Conservation (phyloP, 2,329 filamentous ascomycete genomes). For the Parastagonospora avenae region DNA sequence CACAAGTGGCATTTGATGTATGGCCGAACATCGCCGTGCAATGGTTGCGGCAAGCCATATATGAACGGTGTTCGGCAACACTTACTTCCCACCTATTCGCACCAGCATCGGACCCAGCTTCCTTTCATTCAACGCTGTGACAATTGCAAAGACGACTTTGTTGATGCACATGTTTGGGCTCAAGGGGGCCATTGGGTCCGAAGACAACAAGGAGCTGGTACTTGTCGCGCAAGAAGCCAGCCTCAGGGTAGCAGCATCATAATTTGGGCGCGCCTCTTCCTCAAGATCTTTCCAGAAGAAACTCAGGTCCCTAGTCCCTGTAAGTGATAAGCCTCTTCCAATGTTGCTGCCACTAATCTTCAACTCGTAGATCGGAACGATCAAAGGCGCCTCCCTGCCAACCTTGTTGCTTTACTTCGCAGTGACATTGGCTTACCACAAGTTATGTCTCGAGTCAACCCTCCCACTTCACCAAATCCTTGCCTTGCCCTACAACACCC, state of each 20-base stretch:
- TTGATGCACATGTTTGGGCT: not conserved
- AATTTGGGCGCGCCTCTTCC: slow-evolving; percentile 6
- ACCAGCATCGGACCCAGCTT: not conserved
- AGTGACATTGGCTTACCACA: not conserved
- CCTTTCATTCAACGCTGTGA: slow-evolving; percentile 3
- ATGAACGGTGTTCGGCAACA: slow-evolving; percentile 8
- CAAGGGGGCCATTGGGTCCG: not conserved
- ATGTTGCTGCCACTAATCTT: not conserved
- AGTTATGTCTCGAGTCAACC: not conserved
- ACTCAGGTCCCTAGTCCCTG: slow-evolving; percentile 5
- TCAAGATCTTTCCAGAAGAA: slow-evolving; percentile 4
- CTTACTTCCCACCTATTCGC: slow-evolving; percentile 4
- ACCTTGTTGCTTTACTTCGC: not conserved
- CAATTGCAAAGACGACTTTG: slow-evolving; percentile 6
- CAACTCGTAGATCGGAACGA: not conserved
- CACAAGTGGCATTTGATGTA: slow-evolving; percentile 7
- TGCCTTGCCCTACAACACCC: not conserved
- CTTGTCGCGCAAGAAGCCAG: not conserved
- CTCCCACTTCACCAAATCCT: too few relatives aligned
- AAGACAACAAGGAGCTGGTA: not conserved
- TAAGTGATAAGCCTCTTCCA: not conserved
- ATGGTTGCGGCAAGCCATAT: slow-evolving; percentile 4
- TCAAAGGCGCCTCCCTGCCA: not conserved
- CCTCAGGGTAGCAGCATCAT: slow-evolving; percentile 1
- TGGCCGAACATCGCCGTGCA: slow-evolving; percentile 2